A percentile compares a stretch with the other conserved stretches of the same genome.
Conservation (phyloP, 2,329 filamentous ascomycete genomes). For the Westerdykella aurantiaca region DNA sequence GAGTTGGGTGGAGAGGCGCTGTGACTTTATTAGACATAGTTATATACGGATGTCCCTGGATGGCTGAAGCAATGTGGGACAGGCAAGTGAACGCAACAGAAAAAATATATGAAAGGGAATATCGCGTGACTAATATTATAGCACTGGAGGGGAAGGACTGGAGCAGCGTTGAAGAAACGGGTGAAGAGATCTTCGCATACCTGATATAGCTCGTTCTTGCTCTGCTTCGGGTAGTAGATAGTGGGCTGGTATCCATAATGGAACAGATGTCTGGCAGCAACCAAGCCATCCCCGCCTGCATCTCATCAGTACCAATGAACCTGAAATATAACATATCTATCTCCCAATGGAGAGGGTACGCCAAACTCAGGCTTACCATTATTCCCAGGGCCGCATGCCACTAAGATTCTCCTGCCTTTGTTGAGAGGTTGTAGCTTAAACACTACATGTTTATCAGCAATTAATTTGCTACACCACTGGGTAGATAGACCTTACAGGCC, state of each 20-base stretch:
- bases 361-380: conserved; percentile 38
- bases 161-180: background rate
- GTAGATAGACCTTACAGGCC: conserved; percentile 53
- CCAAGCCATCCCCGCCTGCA: conserved; percentile 75
- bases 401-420: conserved; percentile 66
- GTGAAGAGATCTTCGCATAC: conserved; percentile 41
- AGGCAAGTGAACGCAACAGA: conserved; percentile 1
- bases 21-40: conserved; percentile 9
- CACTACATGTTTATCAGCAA: conserved; percentile 48
- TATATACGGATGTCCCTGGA: background rate
- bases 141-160: conserved; percentile 11
- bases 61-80: background rate
- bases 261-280: conserved; percentile 83
- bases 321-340: background rate
- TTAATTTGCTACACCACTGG: background rate
- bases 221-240: conserved; percentile 88
- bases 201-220: conserved; percentile 84
- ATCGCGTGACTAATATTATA: conserved; percentile 11
- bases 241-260: conserved; percentile 88
- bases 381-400: conserved; percentile 84
- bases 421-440: conserved; percentile 74
- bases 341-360: too few relatives aligned
- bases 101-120: too few relatives aligned
- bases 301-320: background rate
- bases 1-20: conserved; percentile 81